Conservation (phyloP, 176 grass and related monocot species). For the Tillandsia fasciculata region DNA sequence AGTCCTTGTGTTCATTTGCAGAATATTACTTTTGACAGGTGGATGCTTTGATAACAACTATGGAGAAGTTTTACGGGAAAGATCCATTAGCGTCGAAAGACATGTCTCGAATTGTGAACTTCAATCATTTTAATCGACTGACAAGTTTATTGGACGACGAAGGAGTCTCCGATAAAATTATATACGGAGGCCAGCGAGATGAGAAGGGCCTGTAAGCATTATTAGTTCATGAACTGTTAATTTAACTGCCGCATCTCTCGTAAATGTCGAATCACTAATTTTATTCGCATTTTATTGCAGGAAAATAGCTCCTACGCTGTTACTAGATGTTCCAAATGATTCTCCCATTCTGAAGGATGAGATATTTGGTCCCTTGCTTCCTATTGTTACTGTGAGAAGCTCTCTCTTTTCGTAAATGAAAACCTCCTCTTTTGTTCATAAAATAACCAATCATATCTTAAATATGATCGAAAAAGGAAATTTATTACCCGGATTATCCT, state of each 20-base stretch:
- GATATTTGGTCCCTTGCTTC: constrained; percentile 80
- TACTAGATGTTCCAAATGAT: constrained; percentile 70
- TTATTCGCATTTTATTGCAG: constrained; percentile 23
- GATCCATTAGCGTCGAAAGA: constrained; percentile 60
- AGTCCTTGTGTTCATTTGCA: not conserved
- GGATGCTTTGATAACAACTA: constrained; percentile 47
- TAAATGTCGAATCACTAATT: not conserved
- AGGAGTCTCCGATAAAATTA: constrained; percentile 52
- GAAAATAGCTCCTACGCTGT: constrained; percentile 63
- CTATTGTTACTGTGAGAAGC: constrained; percentile 64
- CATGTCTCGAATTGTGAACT: constrained; percentile 78
- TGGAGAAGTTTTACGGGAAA: constrained; percentile 71
- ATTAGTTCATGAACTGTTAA: not conserved
- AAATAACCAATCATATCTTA: too few relatives aligned
- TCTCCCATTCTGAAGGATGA: constrained; percentile 53
- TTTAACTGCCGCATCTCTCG: not conserved
- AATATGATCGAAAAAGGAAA: too few relatives aligned
- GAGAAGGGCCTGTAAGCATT: constrained; percentile 57
- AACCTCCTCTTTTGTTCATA: too few relatives aligned
- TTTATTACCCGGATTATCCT: too few relatives aligned
- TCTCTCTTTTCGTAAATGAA: not conserved
- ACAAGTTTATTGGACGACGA: constrained; percentile 55
- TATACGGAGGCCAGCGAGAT: constrained; percentile 51
- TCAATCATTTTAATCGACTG: constrained; percentile 51
- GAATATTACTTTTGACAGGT: constrained; percentile 33